phyloP scores from a whole-genome alignment of 495 filamentous ascomycete species.

The Thermothielavioides terrestris region DNA sequence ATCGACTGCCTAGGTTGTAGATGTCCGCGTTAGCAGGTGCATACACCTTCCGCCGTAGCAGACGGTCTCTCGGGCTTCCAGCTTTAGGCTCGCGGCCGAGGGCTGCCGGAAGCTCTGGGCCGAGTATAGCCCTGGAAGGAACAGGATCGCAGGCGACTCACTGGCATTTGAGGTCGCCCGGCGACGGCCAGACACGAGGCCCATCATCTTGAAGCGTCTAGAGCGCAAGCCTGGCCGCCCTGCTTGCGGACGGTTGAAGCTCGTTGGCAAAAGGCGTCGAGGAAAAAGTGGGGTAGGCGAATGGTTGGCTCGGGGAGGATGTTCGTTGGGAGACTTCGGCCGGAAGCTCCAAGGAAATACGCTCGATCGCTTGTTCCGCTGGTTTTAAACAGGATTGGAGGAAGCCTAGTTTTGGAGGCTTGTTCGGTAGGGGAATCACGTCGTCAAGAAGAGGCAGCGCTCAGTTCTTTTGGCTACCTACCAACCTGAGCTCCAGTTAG shows the following conservation, averaged over 20 bases:
- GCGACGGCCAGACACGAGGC: constrained; percentile 27
- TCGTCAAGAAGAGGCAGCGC: constrained; percentile 9
- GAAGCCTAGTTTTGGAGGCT: background rate
- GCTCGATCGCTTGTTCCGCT: no score
- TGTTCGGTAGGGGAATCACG: constrained; percentile 4
- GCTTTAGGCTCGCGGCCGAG: no score
- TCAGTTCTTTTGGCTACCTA: no score
- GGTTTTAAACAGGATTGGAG: background rate
- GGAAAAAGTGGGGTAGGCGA: constrained; percentile 6
- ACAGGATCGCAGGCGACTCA: constrained; percentile 18
- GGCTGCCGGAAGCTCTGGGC: constrained; percentile 13
- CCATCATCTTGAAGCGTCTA: constrained; percentile 18
- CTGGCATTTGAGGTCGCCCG: constrained; percentile 31
- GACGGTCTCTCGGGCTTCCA: no score
- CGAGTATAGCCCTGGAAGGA: background rate
- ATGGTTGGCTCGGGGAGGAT: background rate
- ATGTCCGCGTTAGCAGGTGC: constrained; percentile 9
- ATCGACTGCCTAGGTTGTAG: constrained; percentile 37
- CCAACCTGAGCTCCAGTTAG: no score
- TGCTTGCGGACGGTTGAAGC: background rate
- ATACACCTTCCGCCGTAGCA: no score
- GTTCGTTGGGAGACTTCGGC: background rate
- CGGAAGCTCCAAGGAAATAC: no score
- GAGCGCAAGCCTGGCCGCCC: background rate
- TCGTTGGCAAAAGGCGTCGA: constrained; percentile 5